Percentiles rank a stretch among this genome's conserved stretches.
These are phyloP conservation scores for Spinacia oleracea DNA, from an alignment of 179 eudicot genomes.

Conservation along the genomic window DNA sequence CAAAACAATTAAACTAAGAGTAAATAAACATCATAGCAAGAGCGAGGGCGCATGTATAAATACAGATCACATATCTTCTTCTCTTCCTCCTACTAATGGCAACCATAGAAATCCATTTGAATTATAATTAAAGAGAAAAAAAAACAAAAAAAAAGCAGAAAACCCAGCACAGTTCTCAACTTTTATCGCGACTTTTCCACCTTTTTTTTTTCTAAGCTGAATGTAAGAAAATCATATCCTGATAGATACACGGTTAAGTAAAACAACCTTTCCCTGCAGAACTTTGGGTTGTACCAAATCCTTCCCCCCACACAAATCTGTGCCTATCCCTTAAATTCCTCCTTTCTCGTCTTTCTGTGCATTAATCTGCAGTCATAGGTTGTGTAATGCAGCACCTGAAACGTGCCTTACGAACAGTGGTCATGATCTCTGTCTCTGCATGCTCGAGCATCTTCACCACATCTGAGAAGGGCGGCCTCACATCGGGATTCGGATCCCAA, in stretches of 20 bases:
- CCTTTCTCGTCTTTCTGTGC: conserved; percentile 15
- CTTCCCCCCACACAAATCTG: conserved; percentile 20
- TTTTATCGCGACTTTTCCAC: conserved; percentile 40
- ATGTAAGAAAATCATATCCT: conserved; percentile 30
- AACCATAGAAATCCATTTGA: conserved; percentile 42
- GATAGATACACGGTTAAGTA: conserved; percentile 61
- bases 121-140: conserved; percentile 23
- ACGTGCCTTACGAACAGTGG: conserved; percentile 77
- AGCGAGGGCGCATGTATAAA: conserved; percentile 34
- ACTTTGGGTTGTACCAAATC: conserved; percentile 7
- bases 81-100: conserved; percentile 42
- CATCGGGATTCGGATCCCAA: conserved; percentile 77
- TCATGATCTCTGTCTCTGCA: conserved; percentile 72
- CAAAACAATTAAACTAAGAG: conserved; percentile 24
- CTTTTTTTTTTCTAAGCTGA: conserved; percentile 31
- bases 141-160: conserved; percentile 25
- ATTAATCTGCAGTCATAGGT: conserved; percentile 75
- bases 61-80: conserved; percentile 58
- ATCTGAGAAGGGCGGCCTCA: conserved; percentile 68
- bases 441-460: conserved; percentile 79
- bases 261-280: conserved; percentile 35
- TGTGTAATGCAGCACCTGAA: conserved; percentile 83
- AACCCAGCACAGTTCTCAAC: conserved; percentile 38
- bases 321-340: conserved; percentile 11
- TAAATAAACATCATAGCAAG: conserved; percentile 21